Percentiles rank a stretch among this genome's conserved stretches.
Conservation (phyloP, 139 green algal genomes). For the Chlamydomonas schloesseri region DNA sequence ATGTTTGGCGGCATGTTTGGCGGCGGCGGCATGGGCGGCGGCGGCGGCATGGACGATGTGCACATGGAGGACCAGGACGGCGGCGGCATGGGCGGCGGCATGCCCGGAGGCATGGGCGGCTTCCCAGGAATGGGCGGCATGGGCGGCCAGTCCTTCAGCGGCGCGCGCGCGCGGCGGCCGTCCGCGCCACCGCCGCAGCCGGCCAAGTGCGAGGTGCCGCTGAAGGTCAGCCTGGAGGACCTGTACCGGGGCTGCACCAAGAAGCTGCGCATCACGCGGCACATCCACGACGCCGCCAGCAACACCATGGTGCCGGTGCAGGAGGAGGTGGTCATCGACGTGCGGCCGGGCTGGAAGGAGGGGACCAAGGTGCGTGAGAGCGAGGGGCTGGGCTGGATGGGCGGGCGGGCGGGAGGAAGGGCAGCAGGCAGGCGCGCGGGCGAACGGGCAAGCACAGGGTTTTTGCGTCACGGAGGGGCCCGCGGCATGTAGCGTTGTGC, state of each 20-base stretch:
- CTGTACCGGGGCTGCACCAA: slow-evolving; percentile 69
- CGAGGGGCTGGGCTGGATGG: too few relatives aligned
- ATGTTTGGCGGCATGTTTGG: not conserved
- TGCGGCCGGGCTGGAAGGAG: slow-evolving; percentile 82
- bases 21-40: not conserved
- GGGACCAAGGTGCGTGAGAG: slow-evolving; percentile 42
- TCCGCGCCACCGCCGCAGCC: slow-evolving; percentile 29
- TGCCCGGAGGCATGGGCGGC: not conserved
- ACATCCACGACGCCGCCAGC: slow-evolving; percentile 63
- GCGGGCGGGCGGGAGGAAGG: too few relatives aligned
- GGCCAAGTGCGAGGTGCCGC: slow-evolving; percentile 17
- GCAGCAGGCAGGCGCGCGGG: too few relatives aligned
- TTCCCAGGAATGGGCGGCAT: slow-evolving; percentile 12
- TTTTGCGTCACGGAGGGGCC: too few relatives aligned
- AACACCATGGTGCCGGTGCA: slow-evolving; percentile 60
- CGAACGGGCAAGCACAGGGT: too few relatives aligned
- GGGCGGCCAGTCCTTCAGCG: slow-evolving; percentile 4
- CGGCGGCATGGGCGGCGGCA: not conserved
- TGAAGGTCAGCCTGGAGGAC: slow-evolving; percentile 69
- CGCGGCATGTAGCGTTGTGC: too few relatives aligned
- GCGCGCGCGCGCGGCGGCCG: not conserved
- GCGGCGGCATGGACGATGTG: not conserved
- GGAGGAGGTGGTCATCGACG: slow-evolving; percentile 72
- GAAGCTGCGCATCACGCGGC: slow-evolving; percentile 76
- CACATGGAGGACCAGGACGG: not conserved